Evolutionary conservation across 2,329 filamentous ascomycete species (phyloP), one percentile per base, ranked within the genome.

Genomic region (Neofusicoccum cordaticola): DNA sequence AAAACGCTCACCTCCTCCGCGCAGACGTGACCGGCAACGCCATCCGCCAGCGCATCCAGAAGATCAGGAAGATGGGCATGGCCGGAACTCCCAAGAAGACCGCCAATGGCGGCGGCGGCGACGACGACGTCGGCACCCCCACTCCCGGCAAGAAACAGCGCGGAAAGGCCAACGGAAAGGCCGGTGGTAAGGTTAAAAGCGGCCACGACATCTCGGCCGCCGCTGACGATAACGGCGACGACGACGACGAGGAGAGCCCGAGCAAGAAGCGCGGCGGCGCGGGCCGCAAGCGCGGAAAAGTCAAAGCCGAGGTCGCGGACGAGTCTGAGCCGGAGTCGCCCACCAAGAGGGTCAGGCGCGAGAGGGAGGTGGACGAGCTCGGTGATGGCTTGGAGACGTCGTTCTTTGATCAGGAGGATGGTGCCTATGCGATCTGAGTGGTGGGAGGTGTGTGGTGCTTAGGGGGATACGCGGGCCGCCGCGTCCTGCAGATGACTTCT

Each of bases 1-100:
- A 22, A 22, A 22, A 3, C 22, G 22, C 22, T 22, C 52, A 56
- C 6, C 13, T 56, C 52, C 1, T 31, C 27, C 2, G 35, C 11
- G 35, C 34, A 41, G 58, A 15, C 44, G 44, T 39, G 34, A 62
- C 58, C 44, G 58, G 44, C 44, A 62, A 62, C 37, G 58, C 58
- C 12, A 19, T 62, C 34, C 58, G 58, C 45, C 58, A 62, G 58
- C 44, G 47, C 44, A 39, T 62, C 58, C 31, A 31, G 9, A 50
- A 51, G 22, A 22, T 62, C 31, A 31, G 34, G 31, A 51, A 62
- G 41, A 58, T 34, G 13, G 17, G 8, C 56, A 8, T 11, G 22
- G 15, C 22, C 22, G 22, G 1, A 22, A 2, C 4, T 3, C 47
- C 27, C 22, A 50, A 50, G 47, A 52, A 35, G 27, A 3, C 47